Evolutionary conservation across 202 grass and related monocot species (phyloP).

Genomic region (Zoysia matrella): DNA sequence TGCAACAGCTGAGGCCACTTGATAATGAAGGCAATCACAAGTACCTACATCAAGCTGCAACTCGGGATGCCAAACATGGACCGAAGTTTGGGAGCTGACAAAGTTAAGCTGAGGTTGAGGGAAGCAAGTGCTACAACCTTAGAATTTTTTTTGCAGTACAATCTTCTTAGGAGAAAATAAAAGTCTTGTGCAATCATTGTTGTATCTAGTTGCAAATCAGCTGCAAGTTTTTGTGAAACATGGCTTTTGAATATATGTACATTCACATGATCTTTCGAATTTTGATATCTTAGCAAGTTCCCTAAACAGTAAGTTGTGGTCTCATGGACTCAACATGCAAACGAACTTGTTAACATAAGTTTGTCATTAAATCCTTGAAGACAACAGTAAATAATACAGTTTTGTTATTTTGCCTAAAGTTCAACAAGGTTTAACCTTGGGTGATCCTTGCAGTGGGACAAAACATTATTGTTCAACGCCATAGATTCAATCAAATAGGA

Average conservation of each 20-base stretch:
- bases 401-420: neutral
- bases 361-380: neutral
- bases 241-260: neutral
- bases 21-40: neutral
- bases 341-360: neutral
- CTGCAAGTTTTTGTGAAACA: neutral
- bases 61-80: neutral
- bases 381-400: neutral
- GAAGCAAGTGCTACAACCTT: neutral
- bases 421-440: neutral
- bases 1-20: neutral
- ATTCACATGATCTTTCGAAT: neutral
- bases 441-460: neutral
- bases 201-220: neutral
- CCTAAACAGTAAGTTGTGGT: neutral
- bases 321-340: neutral
- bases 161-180: neutral
- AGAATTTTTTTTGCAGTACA: neutral
- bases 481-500: constrained; percentile 32
- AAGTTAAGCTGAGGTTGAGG: neutral
- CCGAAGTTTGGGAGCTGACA: neutral
- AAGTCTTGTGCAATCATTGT: neutral
- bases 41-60: neutral
- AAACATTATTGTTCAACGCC: neutral
- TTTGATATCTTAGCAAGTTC: neutral